Evolutionary conservation across 2,329 filamentous ascomycete genomes (phyloP), one percentile per base, ranked within the genome.

Genomic region (Tolypocladium tundrense): DNA sequence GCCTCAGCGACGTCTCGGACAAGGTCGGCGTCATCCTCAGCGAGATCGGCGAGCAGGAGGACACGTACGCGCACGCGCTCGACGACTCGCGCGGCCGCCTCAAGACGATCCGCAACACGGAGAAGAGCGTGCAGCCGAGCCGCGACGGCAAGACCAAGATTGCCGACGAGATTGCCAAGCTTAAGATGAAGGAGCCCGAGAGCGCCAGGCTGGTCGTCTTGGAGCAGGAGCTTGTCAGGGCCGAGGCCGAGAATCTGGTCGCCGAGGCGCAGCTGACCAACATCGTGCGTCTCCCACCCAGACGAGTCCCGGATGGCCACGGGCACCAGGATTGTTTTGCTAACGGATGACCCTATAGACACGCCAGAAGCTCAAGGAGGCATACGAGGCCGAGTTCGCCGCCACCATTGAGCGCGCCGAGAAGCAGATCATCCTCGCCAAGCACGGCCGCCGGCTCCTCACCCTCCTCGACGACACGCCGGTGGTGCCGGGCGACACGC

Each of bases 211-310:
- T 97, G 57, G 86, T 91, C 41, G 88, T 88, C 27, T 81, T 97
- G 57, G 94, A 99, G 78, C 94, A 99, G 77, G 94, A 97, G 78
- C 85, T 99, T 56, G 92, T 99, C 56, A 83, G 94, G 64, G 92
- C 93, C 31, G 94, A 99, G 79, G 94, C 94, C 3, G 92, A 97
- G 78, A 95, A 91, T 67, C 76, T 99, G 59, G 94, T 99, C 54
- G 94, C 94, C 1, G 94, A 99, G 75, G 94, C 94, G 27, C 94
- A 99, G 74, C 80, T 99, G 72, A 93, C 89, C 69, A 99, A 99
- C 72, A 86, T 96, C 65, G 91, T 95, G 77, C 60, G 87, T 81
- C 7, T 33, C 14, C 31, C 19, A 21, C 48, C 8, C 48, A 35
- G 10, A 35, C 10, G 48, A 37, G 31, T 2, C 16, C 4, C 31